Conservation (phyloP, 1,284 basidiomycete genomes). For the Trichosporon faecale region DNA sequence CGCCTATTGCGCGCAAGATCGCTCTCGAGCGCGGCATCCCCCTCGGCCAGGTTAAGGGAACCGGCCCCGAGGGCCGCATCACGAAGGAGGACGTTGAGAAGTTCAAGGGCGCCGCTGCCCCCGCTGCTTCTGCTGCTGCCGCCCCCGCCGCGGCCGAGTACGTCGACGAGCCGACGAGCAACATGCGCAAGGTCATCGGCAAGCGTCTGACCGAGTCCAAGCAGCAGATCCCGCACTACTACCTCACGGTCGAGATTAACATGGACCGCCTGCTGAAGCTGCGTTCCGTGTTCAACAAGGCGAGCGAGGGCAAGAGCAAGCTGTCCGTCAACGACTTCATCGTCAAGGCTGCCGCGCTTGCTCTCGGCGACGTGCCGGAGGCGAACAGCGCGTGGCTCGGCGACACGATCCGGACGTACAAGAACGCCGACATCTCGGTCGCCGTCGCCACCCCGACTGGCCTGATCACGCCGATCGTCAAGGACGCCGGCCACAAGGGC, state of each 20-base stretch:
- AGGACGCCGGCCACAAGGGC: conserved; percentile 87
- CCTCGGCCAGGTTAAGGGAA: conserved; percentile 83
- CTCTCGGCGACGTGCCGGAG: conserved; percentile 91
- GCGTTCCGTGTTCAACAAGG: conserved; percentile 88
- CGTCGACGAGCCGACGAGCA: conserved; percentile 84
- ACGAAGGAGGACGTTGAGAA: conserved; percentile 90
- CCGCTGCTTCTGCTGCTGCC: conserved; percentile 50
- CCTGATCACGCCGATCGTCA: conserved; percentile 96
- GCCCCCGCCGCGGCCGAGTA: conserved; percentile 63
- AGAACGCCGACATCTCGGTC: conserved; percentile 93
- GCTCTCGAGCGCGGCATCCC: conserved; percentile 94
- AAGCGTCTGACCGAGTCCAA: conserved; percentile 87
- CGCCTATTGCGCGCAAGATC: conserved; percentile 93
- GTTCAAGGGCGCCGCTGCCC: conserved; percentile 62
- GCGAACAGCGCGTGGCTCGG: conserved; percentile 98
- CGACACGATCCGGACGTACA: conserved; percentile 93
- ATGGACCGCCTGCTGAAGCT: conserved; percentile 93
- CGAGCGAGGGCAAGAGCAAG: conserved; percentile 76
- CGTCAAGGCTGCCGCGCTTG: conserved; percentile 89
- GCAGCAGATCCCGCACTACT: conserved; percentile 94
- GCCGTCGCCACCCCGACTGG: conserved; percentile 96
- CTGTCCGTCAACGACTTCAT: conserved; percentile 98
- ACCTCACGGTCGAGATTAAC: conserved; percentile 89
- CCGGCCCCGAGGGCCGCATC: conserved; percentile 91
- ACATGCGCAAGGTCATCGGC: conserved; percentile 94